Evolutionary conservation across 164 flowering plant genomes (phyloP), one percentile per base, ranked within the genome.

Genomic region (Sextonia rubra): DNA sequence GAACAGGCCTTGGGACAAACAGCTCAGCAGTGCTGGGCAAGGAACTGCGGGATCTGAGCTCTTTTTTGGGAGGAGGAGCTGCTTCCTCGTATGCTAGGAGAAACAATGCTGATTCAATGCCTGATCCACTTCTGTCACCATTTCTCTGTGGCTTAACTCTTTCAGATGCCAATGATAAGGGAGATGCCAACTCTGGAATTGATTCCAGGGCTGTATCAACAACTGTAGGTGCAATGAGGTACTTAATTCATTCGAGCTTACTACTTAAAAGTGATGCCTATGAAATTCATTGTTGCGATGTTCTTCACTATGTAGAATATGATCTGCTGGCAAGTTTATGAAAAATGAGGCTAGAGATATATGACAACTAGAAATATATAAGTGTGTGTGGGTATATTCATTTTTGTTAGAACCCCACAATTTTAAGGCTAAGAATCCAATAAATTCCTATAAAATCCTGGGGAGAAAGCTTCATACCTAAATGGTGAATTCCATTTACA

Each of bases 71-170:
- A 32, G 44, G 80, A 60, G 81, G 85, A 30, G 47, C 73, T 48
- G 64, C 82, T 70, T 66, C 86, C 64, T n/a, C 75, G 66, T 76
- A 48, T 71, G 71, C 74, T n/a, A 70, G 77, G 75, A 77, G 69
- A 37, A 77, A 75, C 58, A 29, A 68, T 55, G 64, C 69, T 70
- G 89, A 84, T 61, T 72, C 82, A 71, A 77, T 86, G 49, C 80
- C 89, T 65, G 97, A 90, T 82, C 94, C 92, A 18, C 86, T 88
- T 56, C 88, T 91, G 23, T 82, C 90, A 44, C 87, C 90, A 66
- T 90, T 90, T 85, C 74, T 91, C 26, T 78, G 80, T 75, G 72
- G 44, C 66, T n/a, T 77, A 27, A 76, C 84, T 67, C 58, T 47
- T 71, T 63, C 84, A 67, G 77, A 80, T 12, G 60, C 78, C 66